Evolutionary conservation across 139 green algal genomes (phyloP).

Genomic region (Zygnema cylindricum): DNA sequence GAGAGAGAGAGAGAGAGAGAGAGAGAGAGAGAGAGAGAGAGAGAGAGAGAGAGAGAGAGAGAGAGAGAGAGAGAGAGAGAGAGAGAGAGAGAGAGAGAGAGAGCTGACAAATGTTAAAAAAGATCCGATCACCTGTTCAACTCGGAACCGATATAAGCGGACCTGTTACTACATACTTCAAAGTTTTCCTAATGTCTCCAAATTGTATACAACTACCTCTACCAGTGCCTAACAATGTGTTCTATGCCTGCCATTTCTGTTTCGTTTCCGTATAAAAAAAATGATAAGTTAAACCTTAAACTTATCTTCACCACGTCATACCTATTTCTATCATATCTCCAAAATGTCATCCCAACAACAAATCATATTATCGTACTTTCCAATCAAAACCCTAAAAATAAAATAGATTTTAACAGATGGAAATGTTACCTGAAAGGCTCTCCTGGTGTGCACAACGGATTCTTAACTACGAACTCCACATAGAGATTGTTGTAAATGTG

Average conservation of each 20-base stretch:
- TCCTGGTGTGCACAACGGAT: conserved; percentile 80
- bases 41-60: too few species aligned
- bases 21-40: too few species aligned
- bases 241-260: not conserved
- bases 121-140: too few species aligned
- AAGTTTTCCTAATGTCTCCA: too few species aligned
- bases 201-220: too few species aligned
- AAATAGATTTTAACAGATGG: not conserved
- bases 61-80: too few species aligned
- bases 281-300: not conserved
- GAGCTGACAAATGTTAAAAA: too few species aligned
- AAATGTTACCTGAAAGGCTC: conserved; percentile 79
- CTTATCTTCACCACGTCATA: not conserved
- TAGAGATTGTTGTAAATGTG: conserved; percentile 82
- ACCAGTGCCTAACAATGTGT: too few species aligned
- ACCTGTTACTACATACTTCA: too few species aligned
- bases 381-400: conserved; percentile 2
- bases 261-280: not conserved
- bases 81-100: too few species aligned
- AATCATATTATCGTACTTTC: not conserved
- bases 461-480: conserved; percentile 84
- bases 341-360: not conserved
- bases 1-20: too few species aligned
- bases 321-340: not conserved
- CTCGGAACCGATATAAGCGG: too few species aligned